A percentile compares a stretch with the other conserved stretches of the same genome.
Conservation (phyloP, 106 monocot genomes). For the Acanthochlamys bracteata region DNA sequence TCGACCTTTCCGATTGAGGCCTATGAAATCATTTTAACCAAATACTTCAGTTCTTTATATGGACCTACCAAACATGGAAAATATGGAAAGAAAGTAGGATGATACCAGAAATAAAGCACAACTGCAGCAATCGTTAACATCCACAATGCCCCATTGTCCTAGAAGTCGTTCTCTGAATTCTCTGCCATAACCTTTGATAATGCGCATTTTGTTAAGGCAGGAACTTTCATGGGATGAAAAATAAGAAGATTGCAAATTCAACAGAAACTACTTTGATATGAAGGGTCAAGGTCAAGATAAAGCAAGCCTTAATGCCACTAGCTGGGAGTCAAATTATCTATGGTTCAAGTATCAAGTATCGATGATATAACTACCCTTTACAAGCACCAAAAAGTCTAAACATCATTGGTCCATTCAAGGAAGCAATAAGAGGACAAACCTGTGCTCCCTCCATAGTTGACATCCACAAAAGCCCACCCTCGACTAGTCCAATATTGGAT, state of each 20-base stretch:
- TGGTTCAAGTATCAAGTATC: no score
- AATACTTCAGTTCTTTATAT: no score
- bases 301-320: no score
- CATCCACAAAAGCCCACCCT: conserved; percentile 95
- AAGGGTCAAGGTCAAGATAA: no score
- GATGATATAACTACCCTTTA: no score
- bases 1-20: conserved; percentile 71
- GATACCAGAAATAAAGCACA: conserved; percentile 76
- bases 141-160: conserved; percentile 81
- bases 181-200: conserved; percentile 84
- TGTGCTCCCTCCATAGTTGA: conserved; percentile 99
- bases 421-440: conserved; percentile 26
- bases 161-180: conserved; percentile 76
- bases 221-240: no score
- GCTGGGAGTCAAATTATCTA: no score
- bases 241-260: no score
- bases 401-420: not conserved
- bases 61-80: no score
- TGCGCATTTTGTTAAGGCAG: not conserved
- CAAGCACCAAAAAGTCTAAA: not conserved
- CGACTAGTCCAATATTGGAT: conserved; percentile 94
- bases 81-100: no score
- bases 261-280: no score
- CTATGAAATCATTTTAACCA: conserved; percentile 21
- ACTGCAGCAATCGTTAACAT: conserved; percentile 93